Evolutionary conservation across 2,329 filamentous ascomycete species (phyloP).

Genomic region (Parafenestella ontariensis): DNA sequence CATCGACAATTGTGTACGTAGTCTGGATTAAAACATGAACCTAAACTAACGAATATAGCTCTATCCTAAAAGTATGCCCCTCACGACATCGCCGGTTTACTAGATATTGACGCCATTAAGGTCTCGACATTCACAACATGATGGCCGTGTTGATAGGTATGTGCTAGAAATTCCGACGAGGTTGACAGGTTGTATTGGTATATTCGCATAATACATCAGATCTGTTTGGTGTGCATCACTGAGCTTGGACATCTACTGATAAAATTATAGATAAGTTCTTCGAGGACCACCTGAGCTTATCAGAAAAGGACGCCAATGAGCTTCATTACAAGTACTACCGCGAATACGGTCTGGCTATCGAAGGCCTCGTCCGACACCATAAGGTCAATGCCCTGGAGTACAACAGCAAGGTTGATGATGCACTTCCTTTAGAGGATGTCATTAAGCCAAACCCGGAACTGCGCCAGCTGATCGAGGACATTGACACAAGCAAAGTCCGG

Average conservation of each 20-base stretch:
- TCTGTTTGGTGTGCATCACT: background rate
- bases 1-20: constrained; percentile 88
- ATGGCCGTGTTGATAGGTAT: constrained; percentile 81
- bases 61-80: constrained; percentile 78
- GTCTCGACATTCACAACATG: constrained; percentile 80
- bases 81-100: background rate
- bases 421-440: constrained; percentile 83
- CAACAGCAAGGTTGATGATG: constrained; percentile 93
- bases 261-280: constrained; percentile 63
- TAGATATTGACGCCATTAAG: constrained; percentile 52
- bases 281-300: constrained; percentile 73
- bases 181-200: background rate
- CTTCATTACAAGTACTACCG: constrained; percentile 93
- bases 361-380: constrained; percentile 91
- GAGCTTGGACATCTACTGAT: constrained; percentile 5
- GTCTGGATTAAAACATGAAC: background rate
- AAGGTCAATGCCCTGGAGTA: constrained; percentile 95
- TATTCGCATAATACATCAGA: background rate
- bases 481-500: constrained; percentile 83
- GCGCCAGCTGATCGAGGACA: constrained; percentile 76
- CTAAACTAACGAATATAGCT: constrained; percentile 57
- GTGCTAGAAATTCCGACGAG: constrained; percentile 42
- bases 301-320: constrained; percentile 77
- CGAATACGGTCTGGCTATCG: constrained; percentile 95
- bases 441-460: constrained; percentile 80